These are phyloP conservation scores for Peronospora farinosa DNA, from an alignment of 352 stramenopile genomes.

Conservation along the genomic window DNA sequence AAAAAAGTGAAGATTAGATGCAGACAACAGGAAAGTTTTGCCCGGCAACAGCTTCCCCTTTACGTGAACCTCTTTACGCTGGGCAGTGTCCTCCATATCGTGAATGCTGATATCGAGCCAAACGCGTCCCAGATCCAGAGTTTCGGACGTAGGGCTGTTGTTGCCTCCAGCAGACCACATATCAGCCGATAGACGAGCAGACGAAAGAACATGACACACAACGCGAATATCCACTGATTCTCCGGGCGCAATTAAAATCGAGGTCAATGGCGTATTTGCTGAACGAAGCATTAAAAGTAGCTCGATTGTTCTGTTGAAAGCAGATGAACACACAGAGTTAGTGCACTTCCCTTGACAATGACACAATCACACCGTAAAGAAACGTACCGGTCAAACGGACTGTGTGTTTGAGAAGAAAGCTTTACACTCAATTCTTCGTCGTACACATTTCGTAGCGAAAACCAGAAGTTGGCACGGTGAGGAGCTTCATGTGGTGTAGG, in stretches of 20 bases:
- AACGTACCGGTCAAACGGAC: conserved; percentile 43
- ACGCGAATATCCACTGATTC: conserved; percentile 83
- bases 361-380: neutral
- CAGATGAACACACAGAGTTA: conserved; percentile 3
- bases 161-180: conserved; percentile 32
- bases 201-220: conserved; percentile 63
- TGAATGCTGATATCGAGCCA: conserved; percentile 62
- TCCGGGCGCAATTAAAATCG: conserved; percentile 56
- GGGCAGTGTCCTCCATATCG: conserved; percentile 54
- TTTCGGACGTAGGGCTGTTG: conserved; percentile 36
- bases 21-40: conserved; percentile 75
- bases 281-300: conserved; percentile 72
- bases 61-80: conserved; percentile 61
- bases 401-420: conserved; percentile 39
- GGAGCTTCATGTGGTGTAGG: conserved; percentile 48
- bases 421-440: conserved; percentile 78
- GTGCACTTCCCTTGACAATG: conserved; percentile 1
- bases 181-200: conserved; percentile 47
- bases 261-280: conserved; percentile 70
- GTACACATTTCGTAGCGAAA: conserved; percentile 80
- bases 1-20: conserved; percentile 76
- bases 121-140: conserved; percentile 58
- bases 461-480: conserved; percentile 76
- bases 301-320: conserved; percentile 50
- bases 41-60: conserved; percentile 73